Evolutionary conservation across 2,329 filamentous ascomycete genomes (phyloP).

Genomic region (Colletotrichum australisinense): DNA sequence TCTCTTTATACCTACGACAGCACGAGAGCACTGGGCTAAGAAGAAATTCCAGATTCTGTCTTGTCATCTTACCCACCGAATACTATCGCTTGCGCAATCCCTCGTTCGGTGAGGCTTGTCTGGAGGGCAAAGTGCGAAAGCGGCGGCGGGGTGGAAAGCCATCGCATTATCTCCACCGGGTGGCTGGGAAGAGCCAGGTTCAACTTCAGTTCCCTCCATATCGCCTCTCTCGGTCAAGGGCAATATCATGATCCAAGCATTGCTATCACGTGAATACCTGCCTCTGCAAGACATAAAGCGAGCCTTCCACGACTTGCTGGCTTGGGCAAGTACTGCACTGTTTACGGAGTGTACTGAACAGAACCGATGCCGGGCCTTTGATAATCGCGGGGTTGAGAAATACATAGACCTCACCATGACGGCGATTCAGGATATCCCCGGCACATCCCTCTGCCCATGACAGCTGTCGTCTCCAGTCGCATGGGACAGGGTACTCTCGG

Average conservation of each 20-base stretch:
- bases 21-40: not conserved
- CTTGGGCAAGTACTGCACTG: not conserved
- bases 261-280: not conserved
- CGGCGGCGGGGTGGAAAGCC: not conserved
- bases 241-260: not conserved
- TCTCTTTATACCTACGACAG: too few species aligned
- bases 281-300: not conserved
- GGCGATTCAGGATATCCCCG: constrained; percentile 5
- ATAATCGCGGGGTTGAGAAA: not conserved
- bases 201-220: not conserved
- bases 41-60: not conserved
- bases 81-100: too few species aligned
- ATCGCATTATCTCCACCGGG: not conserved
- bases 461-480: constrained; percentile 26
- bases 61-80: not conserved
- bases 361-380: not conserved
- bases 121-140: too few species aligned
- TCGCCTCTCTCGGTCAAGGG: not conserved
- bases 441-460: not conserved
- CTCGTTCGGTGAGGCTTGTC: not conserved
- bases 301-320: not conserved
- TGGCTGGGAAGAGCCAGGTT: constrained; percentile 23
- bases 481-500: constrained; percentile 5
- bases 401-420: not conserved
- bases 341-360: not conserved